Evolutionary conservation across 2,329 filamentous ascomycete genomes (phyloP), one percentile per base, ranked within the genome.

Genomic region (Sphaceloma murrayae): DNA sequence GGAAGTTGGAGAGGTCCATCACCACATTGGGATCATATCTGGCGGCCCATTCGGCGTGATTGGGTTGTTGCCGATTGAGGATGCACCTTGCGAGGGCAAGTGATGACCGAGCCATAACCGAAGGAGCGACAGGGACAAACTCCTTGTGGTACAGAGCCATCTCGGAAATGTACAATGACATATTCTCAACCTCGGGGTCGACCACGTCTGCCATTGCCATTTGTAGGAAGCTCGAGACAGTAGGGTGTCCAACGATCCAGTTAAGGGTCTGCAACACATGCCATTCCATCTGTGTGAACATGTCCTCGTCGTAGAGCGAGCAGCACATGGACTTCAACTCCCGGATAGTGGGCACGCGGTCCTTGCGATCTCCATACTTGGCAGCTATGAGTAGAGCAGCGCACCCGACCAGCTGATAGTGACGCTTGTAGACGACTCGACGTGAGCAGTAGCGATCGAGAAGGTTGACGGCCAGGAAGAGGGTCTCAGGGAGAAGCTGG

Each of bases 281-380:
- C 88, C 93, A 96, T 69, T 98, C 91, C 91, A 98, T 98, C 66
- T 98, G 91, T 8, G 88, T 89, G 68, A 98, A 98, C 91, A 98
- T 98, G 68, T 94, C 89, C 39, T 94, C 87, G 58, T 98, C 91
- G 67, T 98, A 98, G 29, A 96, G 75, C 27, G 85, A 88, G 67
- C 91, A 96, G 75, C 91, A 98, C 91, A 98, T 96, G 54, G 89
- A 93, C 74, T 94, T 94, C 52, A 98, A 73, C 63, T 98, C 91
- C 61, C 86, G 80, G 61, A 98, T 93, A 52, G 93, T 91, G 3
- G 91, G 91, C n/a, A 98, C 91, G 42, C 88, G 80, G 60, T 98
- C 91, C 71, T 98, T 98, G 72, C 91, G 89, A 68, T 98, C 91
- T 47, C 89, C 89, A 61, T 96, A 98, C 73, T 98, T 98, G 65